Evolutionary conservation across 495 filamentous ascomycete species (phyloP).

Genomic region (Tetracladium setigerum): DNA sequence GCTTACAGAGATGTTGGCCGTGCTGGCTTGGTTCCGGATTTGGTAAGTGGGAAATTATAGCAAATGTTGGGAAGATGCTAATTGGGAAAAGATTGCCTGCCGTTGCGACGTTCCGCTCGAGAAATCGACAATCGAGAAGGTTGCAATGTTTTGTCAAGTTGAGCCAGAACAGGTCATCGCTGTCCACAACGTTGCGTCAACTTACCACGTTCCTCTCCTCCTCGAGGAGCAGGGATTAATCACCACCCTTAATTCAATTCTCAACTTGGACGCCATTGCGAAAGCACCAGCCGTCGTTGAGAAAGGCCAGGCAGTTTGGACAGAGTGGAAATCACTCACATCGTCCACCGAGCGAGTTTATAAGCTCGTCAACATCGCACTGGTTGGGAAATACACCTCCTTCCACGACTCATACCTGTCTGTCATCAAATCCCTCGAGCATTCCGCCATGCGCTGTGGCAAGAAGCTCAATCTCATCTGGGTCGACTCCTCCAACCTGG

Average conservation of each 20-base stretch:
- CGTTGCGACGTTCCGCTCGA: constrained; percentile 72
- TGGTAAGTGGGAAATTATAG: constrained; percentile 38
- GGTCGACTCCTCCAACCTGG: constrained; percentile 80
- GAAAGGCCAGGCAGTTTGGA: constrained; percentile 59
- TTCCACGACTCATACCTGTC: constrained; percentile 77
- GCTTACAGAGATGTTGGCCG: constrained; percentile 71
- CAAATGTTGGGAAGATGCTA: background rate
- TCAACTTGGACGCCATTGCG: constrained; percentile 47
- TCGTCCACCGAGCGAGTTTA: constrained; percentile 49
- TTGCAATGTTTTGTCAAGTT: constrained; percentile 80
- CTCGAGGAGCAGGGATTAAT: constrained; percentile 75
- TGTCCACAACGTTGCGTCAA: constrained; percentile 78
- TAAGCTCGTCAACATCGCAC: constrained; percentile 69
- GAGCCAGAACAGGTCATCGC: constrained; percentile 72
- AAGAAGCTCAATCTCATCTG: constrained; percentile 73
- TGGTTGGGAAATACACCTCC: constrained; percentile 87
- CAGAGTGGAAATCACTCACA: constrained; percentile 64
- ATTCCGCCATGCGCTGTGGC: constrained; percentile 78
- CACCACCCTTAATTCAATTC: constrained; percentile 45
- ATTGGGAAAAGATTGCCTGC: constrained; percentile 64
- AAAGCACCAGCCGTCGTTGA: constrained; percentile 39
- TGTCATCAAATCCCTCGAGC: constrained; percentile 80
- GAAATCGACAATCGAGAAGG: constrained; percentile 71
- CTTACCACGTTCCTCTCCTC: constrained; percentile 88
- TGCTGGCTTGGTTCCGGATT: constrained; percentile 77